phyloP scores from a whole-genome alignment of 176 grass and related monocot genomes.

The Bromus sterilis region DNA sequence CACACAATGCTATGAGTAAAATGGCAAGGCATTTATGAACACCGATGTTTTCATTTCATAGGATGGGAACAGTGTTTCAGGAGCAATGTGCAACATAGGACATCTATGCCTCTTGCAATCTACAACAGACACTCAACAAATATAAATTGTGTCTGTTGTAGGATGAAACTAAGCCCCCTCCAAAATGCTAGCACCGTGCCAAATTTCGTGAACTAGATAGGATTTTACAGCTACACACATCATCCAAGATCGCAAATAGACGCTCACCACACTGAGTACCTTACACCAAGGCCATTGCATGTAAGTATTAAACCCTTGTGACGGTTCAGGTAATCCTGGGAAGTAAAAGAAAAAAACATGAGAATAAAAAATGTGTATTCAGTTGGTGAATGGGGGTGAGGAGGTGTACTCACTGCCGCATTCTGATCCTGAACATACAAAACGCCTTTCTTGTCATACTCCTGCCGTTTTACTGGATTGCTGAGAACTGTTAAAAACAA shows the following conservation, averaged over 20 bases:
- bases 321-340: conserved; percentile 89
- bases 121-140: conserved; percentile 38
- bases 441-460: conserved; percentile 78
- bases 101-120: conserved; percentile 14
- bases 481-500: conserved; percentile 63
- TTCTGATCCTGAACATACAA: conserved; percentile 70
- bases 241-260: not conserved
- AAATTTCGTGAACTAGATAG: not conserved
- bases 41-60: not conserved
- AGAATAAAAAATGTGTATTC: not conserved
- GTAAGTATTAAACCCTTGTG: conserved; percentile 94
- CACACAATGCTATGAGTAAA: not conserved
- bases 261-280: conserved; percentile 58
- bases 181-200: not conserved
- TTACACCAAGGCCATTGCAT: conserved; percentile 88
- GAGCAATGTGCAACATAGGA: not conserved
- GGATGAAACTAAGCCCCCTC: conserved; percentile 2
- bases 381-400: not conserved
- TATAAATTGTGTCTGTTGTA: conserved; percentile 39
- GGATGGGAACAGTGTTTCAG: conserved; percentile 14
- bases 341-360: not conserved
- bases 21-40: not conserved
- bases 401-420: conserved; percentile 42
- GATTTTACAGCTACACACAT: conserved; percentile 17
- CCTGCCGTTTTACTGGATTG: conserved; percentile 77